A percentile compares a stretch with the other conserved stretches of the same genome.
Conservation (phyloP, 352 stramenopile genomes). For the Halophytophthora polymorphica region DNA sequence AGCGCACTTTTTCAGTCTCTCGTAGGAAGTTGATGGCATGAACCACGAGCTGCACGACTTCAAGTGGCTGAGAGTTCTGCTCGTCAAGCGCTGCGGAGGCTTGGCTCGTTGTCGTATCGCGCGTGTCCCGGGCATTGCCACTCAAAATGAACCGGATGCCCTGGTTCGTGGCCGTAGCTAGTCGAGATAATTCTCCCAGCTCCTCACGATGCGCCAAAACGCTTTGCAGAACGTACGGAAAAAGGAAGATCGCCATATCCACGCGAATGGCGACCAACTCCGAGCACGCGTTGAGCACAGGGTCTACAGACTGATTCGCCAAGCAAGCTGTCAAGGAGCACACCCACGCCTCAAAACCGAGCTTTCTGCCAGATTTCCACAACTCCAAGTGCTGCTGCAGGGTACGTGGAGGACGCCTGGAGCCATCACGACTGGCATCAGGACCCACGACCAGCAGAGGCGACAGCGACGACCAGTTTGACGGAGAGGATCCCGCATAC, state of each 20-base stretch:
- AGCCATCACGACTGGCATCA: neutral
- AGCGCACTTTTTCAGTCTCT: conserved; percentile 69
- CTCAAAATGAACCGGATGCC: conserved; percentile 43
- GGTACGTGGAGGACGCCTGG: conserved; percentile 4
- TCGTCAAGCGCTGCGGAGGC: neutral
- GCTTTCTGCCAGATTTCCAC: conserved; percentile 35
- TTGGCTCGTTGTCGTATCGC: neutral
- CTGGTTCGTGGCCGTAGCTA: conserved; percentile 30
- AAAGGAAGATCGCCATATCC: conserved; percentile 73
- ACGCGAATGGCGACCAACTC: conserved; percentile 33
- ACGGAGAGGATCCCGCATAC: conserved; percentile 44
- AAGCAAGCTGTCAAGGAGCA: conserved; percentile 46
- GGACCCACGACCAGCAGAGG: neutral
- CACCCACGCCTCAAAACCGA: conserved; percentile 62
- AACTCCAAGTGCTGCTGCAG: conserved; percentile 23
- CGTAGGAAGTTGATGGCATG: conserved; percentile 80
- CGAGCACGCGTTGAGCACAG: conserved; percentile 48
- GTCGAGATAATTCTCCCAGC: conserved; percentile 3
- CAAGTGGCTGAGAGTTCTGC: conserved; percentile 21
- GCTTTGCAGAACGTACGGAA: conserved; percentile 63
- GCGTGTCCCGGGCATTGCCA: conserved; percentile 5
- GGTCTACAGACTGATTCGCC: conserved; percentile 32
- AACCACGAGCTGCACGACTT: conserved; percentile 67
- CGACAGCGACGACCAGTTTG: conserved; percentile 50
- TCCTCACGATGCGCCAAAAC: conserved; percentile 19